Evolutionary conservation across 495 filamentous ascomycete genomes (phyloP), one percentile per base, ranked within the genome.

Genomic region (Hyaloscypha variabilis): DNA sequence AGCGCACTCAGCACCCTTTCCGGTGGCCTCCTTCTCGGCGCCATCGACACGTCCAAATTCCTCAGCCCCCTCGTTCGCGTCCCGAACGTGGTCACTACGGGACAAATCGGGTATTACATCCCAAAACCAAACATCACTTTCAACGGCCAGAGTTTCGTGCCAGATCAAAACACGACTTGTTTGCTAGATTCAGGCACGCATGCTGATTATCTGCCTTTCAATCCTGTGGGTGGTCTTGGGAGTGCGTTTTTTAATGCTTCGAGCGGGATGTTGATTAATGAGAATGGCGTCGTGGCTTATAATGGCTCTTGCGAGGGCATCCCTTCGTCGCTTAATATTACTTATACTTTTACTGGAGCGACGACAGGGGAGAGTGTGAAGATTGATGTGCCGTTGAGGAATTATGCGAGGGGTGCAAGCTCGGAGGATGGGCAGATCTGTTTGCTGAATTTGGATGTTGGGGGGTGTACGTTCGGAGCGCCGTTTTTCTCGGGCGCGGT

Each of bases 41-140:
- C 46, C 2, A 54, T 62, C 49, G 60, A 62, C 49, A 53, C 60
- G 1, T 62, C 60, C 3, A 62, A 62, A 54, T 62, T 49, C 60
- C 34, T 49, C 3, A 49, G 60, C 17, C 26, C 46, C 0, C 29
- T 62, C 2, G 60, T 62, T 2, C 49, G 60, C 6, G n/a, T 62
- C 3, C 26, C 11, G 13, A 62, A 54, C 5, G 28, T 49, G 3
- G 30, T 36, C 3, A n/a, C 0, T 2, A 21, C 8, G 0, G 24
- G 19, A 6, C 26, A 62, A 54, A 24, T 62, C 17, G 60, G 60
- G 13, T 51, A 31, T 8, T 62, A 62, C n/a, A 29, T 54, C n/a
- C 17, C 21, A 17, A 62, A 62, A 30, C 60, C 60, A 3, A 54
- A 17, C 8, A 23, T 53, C 14, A 34, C 49, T 1, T 51, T 62